Percentiles rank a stretch among this genome's conserved stretches.
phyloP scores from a whole-genome alignment of 176 grass and related monocot species.

The Elaeis guineensis region DNA sequence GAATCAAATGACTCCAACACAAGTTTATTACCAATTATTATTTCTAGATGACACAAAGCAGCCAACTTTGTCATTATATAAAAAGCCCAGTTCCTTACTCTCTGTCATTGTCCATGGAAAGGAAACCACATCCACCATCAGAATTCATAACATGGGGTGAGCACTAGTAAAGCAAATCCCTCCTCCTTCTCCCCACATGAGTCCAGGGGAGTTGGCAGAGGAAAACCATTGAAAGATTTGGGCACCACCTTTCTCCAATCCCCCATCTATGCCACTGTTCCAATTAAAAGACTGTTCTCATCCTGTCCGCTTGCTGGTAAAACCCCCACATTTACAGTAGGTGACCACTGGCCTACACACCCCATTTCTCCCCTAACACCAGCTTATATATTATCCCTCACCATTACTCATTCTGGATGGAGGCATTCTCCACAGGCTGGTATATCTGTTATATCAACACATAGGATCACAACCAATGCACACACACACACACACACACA shows the following conservation, averaged over 20 bases:
- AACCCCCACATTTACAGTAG: conserved; percentile 28
- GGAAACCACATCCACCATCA: too few relatives aligned
- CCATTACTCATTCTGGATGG: conserved; percentile 6
- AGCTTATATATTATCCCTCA: not conserved
- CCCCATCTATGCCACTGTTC: conserved; percentile 14
- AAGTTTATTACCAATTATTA: too few relatives aligned
- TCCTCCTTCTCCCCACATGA: conserved; percentile 1
- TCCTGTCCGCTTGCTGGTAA: conserved; percentile 19
- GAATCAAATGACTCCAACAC: too few relatives aligned
- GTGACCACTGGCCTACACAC: conserved; percentile 12
- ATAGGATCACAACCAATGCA: conserved; percentile 9
- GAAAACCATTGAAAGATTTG: conserved; percentile 16
- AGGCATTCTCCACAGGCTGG: conserved; percentile 31
- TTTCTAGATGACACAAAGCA: too few relatives aligned
- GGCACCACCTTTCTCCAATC: conserved; percentile 9
- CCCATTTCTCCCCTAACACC: not conserved
- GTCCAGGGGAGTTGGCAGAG: conserved; percentile 7
- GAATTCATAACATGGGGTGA: too few relatives aligned
- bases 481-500: conserved; percentile 16
- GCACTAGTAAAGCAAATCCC: conserved; percentile 1
- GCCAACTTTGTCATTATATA: too few relatives aligned
- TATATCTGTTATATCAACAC: conserved; percentile 11
- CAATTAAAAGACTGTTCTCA: conserved; percentile 10
- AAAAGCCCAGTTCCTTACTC: too few relatives aligned
- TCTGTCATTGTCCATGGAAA: too few relatives aligned